Percentiles rank a stretch among this genome's conserved stretches.
Conservation (phyloP, 2,329 filamentous ascomycete genomes). For the Coniochaeta sp. region DNA sequence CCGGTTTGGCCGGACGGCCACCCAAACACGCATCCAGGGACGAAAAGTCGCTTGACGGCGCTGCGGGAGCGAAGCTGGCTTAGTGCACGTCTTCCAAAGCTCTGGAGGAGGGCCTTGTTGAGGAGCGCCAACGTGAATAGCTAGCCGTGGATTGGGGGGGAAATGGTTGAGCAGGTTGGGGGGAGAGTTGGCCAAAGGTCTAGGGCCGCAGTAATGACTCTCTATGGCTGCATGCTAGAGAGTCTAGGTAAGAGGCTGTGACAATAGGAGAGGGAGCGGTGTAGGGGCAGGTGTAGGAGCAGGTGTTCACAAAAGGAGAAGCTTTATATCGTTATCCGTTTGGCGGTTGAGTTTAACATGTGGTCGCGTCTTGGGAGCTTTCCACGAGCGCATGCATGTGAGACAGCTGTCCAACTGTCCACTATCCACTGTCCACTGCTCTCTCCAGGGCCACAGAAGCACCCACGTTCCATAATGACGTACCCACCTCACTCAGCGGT, state of each 20-base stretch:
- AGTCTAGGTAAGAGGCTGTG: too few relatives aligned
- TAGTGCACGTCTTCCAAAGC: neutral
- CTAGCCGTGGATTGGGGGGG: neutral
- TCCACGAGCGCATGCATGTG: neutral
- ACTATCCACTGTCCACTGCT: neutral
- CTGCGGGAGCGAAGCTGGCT: neutral
- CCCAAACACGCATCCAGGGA: slow-evolving; percentile 4
- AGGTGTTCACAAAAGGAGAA: neutral
- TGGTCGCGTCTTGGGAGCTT: neutral
- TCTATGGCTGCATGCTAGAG: too few relatives aligned
- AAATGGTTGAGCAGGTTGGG: neutral
- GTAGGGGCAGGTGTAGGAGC: too few relatives aligned
- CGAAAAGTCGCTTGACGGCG: neutral
- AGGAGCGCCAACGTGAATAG: slow-evolving; percentile 1
- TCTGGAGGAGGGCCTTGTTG: neutral
- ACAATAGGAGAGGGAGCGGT: too few relatives aligned
- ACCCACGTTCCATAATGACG: neutral
- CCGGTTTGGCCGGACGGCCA: slow-evolving; percentile 14
- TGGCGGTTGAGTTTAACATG: neutral
- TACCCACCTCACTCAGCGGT: neutral
- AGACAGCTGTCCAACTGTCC: neutral
- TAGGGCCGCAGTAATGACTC: too few relatives aligned
- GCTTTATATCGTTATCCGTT: neutral
- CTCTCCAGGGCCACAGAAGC: too few relatives aligned
- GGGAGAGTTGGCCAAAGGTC: neutral